Evolutionary conservation across 768 basidiomycete genomes (phyloP).

Genomic region (Tricholoma bakamatsutake): DNA sequence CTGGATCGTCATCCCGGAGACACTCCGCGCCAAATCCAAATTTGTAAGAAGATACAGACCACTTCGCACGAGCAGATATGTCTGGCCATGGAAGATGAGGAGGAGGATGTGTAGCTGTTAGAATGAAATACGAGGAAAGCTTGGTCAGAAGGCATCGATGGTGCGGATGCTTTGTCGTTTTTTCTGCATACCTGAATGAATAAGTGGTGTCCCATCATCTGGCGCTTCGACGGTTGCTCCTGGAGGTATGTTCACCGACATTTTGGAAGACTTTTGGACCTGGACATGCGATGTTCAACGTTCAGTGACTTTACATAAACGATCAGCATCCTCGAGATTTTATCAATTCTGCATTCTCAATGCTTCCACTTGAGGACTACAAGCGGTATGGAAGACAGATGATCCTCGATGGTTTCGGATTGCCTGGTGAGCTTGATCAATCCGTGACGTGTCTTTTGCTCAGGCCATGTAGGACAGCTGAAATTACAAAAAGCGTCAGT

Average conservation of each 20-base stretch:
- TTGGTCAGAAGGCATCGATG: not conserved
- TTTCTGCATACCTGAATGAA: constrained; percentile 29
- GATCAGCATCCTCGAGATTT: not conserved
- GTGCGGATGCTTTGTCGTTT: not conserved
- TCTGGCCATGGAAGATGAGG: constrained; percentile 69
- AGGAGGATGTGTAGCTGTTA: constrained; percentile 36
- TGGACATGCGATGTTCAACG: not conserved
- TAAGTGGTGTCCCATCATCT: constrained; percentile 26
- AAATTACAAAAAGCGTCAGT: constrained; percentile 73
- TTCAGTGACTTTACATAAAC: not conserved
- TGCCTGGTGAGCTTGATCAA: constrained; percentile 49
- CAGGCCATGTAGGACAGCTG: constrained; percentile 85
- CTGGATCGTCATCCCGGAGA: constrained; percentile 79
- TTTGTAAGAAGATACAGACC: constrained; percentile 96
- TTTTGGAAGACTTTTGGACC: not conserved
- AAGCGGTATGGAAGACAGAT: constrained; percentile 93
- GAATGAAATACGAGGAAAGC: constrained; percentile 9
- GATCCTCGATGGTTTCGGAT: constrained; percentile 86
- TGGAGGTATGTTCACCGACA: constrained; percentile 18
- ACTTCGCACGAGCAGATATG: constrained; percentile 84
- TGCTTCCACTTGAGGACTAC: constrained; percentile 63
- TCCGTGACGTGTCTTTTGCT: not conserved
- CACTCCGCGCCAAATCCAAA: constrained; percentile 96
- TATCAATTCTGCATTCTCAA: not conserved
- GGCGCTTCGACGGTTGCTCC: constrained; percentile 17